phyloP scores from a whole-genome alignment of 805 yeast genomes.

The Pichia phayaonensis region DNA sequence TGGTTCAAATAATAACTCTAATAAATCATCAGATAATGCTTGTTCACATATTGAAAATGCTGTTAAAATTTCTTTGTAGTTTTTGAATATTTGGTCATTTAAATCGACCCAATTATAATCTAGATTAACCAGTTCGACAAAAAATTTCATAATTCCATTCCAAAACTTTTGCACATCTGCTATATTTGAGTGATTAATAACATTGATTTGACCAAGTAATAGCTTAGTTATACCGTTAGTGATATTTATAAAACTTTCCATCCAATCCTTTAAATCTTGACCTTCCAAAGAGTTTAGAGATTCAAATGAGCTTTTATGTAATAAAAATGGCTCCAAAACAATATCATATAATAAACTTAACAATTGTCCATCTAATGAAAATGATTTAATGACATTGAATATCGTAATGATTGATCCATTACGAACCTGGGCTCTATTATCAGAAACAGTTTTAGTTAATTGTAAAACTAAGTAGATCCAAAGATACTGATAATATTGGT shows the following conservation, averaged over 20 bases:
- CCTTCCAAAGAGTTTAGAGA: slow-evolving; percentile 8
- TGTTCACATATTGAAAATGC: slow-evolving; percentile 20
- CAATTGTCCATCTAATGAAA: slow-evolving; percentile 46
- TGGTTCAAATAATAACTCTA: slow-evolving; percentile 39
- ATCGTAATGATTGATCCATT: slow-evolving; percentile 88
- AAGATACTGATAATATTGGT: slow-evolving; percentile 32
- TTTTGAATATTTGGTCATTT: slow-evolving; percentile 47
- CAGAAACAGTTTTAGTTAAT: slow-evolving; percentile 56
- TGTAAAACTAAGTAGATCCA: slow-evolving; percentile 61
- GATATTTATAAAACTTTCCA: slow-evolving; percentile 56
- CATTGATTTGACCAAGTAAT: slow-evolving; percentile 43
- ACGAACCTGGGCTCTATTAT: slow-evolving; percentile 68
- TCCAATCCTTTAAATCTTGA: slow-evolving; percentile 32
- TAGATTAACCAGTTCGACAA: slow-evolving; percentile 32
- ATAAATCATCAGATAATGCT: slow-evolving; percentile 26
- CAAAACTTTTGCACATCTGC: slow-evolving; percentile 35
- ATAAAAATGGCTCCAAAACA: slow-evolving; percentile 47
- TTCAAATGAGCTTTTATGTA: slow-evolving; percentile 18
- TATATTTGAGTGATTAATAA: slow-evolving; percentile 24
- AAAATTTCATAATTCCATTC: slow-evolving; percentile 47
- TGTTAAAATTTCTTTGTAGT: slow-evolving; percentile 41
- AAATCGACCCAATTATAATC: slow-evolving; percentile 41
- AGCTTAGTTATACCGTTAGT: slow-evolving; percentile 61
- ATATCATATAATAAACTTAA: slow-evolving; percentile 66
- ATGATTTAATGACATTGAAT: slow-evolving; percentile 72